phyloP scores from a whole-genome alignment of 2,329 filamentous ascomycete species.

The Hypoxylon sp. region DNA sequence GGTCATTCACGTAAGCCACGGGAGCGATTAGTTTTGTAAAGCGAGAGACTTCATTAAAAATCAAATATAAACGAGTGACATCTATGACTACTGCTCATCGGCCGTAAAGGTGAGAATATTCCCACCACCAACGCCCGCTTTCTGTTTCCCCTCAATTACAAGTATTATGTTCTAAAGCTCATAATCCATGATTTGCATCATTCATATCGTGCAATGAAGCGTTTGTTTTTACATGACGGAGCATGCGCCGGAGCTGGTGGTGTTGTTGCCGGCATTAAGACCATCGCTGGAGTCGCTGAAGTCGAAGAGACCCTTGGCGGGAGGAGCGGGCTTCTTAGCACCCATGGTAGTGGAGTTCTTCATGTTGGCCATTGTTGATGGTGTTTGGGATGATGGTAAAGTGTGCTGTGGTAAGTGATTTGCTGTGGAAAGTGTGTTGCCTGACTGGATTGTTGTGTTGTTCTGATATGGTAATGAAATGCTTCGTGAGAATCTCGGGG shows the following conservation, averaged over 20 bases:
- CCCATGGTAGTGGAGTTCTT: conserved; percentile 17
- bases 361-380: conserved; percentile 27
- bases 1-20: background rate
- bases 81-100: conserved; percentile 16
- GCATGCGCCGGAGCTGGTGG: conserved; percentile 19
- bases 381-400: background rate
- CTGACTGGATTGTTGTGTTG: too few species aligned
- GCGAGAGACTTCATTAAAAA: conserved; percentile 18
- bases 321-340: conserved; percentile 27
- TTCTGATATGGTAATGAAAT: background rate
- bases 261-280: conserved; percentile 13
- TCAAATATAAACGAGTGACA: conserved; percentile 27
- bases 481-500: background rate
- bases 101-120: conserved; percentile 6
- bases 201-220: background rate
- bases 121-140: conserved; percentile 6
- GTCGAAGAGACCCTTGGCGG: conserved; percentile 37
- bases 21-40: background rate
- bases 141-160: conserved; percentile 3
- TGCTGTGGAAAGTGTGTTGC: background rate
- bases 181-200: conserved; percentile 7
- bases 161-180: background rate
- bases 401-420: background rate
- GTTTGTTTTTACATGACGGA: conserved; percentile 30
- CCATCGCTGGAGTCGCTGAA: conserved; percentile 34